Evolutionary conservation across 164 flowering plant genomes (phyloP), one percentile per base, ranked within the genome.

Genomic region (Vitis cinerea): DNA sequence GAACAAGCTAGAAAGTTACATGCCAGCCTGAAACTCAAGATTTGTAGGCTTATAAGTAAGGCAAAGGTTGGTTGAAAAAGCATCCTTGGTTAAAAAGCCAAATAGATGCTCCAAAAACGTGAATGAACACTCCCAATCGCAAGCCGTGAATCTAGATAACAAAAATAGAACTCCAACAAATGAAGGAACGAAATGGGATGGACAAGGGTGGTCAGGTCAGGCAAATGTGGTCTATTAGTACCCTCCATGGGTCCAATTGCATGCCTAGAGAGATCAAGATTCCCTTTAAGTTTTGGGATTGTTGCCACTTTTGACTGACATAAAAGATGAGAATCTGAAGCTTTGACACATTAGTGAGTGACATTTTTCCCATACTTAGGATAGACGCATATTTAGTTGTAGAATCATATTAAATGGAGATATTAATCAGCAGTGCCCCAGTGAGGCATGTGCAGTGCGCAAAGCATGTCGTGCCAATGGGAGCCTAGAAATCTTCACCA

Each of bases 221-320:
- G 27, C 51, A 44, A 50, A 61, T 75, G 64, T 70, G 61, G 70
- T 63, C 58, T 71, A 16, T 12, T 71, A 48, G 30, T 59, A 54
- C 17, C 17, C 57, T 48, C 31, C 31, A 9, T 69, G 64, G 59
- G 65, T 75, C 69, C 67, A 67, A 50, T 61, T 67, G 65, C 55
- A 66, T 56, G 65, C 55, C 67, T 56, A 16, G 9, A 23, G 56
- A 72, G 66, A 10, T 70, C 59, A 6, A 48, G 69, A 47, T 61
- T 58, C 55, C 10, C 44, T 48, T 69, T 68, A 16, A 61, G 68
- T 62, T 71, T 67, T 56, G 9, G 44, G 14, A 68, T 6, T 72
- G 77, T 67, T 72, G 17, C 74, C 44, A 61, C 55, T 61, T 80
- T 77, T 73, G 15, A 47, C 27, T 59, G 79, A 72, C 79, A 80